Conservation (phyloP, 768 basidiomycete species). For the Cyclocybe aegerita region DNA sequence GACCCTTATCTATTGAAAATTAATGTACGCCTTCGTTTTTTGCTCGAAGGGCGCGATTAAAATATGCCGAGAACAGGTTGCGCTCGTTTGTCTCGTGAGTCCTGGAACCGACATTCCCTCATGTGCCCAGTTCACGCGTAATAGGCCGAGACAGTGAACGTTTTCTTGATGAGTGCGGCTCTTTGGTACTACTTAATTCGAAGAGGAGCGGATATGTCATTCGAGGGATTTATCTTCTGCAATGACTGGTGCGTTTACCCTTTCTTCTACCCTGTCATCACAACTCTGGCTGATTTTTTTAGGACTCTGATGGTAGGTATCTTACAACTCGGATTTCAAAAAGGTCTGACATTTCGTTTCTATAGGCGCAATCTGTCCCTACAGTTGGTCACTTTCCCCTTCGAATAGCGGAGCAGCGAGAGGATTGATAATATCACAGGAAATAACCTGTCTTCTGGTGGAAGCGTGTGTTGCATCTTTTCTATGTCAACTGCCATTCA, state of each 20-base stretch:
- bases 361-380: no score
- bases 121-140: no score
- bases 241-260: constrained; percentile 1
- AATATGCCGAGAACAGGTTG: neutral
- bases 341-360: no score
- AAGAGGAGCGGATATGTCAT: constrained; percentile 2
- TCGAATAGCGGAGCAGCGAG: neutral
- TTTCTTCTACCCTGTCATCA: no score
- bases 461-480: neutral
- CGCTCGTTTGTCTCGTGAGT: neutral
- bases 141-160: neutral
- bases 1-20: neutral
- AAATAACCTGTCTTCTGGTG: constrained; percentile 1
- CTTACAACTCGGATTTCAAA: no score
- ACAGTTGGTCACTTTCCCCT: no score
- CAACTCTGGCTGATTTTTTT: no score
- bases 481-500: no score
- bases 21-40: neutral
- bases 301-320: no score
- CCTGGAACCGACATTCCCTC: neutral
- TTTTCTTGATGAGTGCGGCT: constrained; percentile 1
- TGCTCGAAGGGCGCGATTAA: neutral
- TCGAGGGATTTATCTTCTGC: constrained; percentile 2
- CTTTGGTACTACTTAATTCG: constrained; percentile 5
- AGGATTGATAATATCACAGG: neutral